Evolutionary conservation across 805 yeast genomes (phyloP).

Genomic region (Barnettozyma vustinii): DNA sequence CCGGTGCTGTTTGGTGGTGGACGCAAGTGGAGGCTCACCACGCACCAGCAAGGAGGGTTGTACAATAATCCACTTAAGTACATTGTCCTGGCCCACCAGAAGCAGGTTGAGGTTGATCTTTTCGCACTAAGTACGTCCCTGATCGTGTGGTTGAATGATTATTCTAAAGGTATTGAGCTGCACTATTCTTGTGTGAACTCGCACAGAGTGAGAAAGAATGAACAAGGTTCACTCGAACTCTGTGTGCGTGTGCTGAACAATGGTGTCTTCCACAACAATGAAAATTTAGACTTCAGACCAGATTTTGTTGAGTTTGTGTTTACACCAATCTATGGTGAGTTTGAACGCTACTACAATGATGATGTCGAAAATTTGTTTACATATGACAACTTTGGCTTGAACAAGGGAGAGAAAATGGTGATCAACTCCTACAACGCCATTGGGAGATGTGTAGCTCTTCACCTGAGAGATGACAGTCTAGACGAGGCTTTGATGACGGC

Average conservation of each 20-base stretch:
- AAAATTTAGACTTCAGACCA: neutral
- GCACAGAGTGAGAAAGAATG: conserved; percentile 17
- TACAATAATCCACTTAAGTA: conserved; percentile 7
- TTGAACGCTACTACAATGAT: conserved; percentile 32
- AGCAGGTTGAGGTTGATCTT: conserved; percentile 26
- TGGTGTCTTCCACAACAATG: conserved; percentile 12
- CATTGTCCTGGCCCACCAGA: conserved; percentile 13
- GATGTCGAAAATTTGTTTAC: conserved; percentile 32
- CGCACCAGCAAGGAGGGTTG: conserved; percentile 4
- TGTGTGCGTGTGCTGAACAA: conserved; percentile 12
- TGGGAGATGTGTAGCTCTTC: conserved; percentile 26
- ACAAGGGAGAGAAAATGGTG: conserved; percentile 36
- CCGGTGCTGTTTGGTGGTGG: conserved; percentile 38
- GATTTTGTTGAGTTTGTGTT: conserved; percentile 27
- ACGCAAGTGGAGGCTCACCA: conserved; percentile 26
- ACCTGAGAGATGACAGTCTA: conserved; percentile 3
- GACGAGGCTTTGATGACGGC: neutral
- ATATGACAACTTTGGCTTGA: conserved; percentile 32
- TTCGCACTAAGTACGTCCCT: conserved; percentile 33
- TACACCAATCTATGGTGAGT: conserved; percentile 31
- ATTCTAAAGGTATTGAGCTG: conserved; percentile 32
- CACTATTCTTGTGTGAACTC: conserved; percentile 26
- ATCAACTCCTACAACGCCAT: conserved; percentile 32
- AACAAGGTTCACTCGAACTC: conserved; percentile 6
- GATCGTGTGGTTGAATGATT: conserved; percentile 34